Evolutionary conservation across 176 grass and related monocot species (phyloP).

Genomic region (Avena sativa): DNA sequence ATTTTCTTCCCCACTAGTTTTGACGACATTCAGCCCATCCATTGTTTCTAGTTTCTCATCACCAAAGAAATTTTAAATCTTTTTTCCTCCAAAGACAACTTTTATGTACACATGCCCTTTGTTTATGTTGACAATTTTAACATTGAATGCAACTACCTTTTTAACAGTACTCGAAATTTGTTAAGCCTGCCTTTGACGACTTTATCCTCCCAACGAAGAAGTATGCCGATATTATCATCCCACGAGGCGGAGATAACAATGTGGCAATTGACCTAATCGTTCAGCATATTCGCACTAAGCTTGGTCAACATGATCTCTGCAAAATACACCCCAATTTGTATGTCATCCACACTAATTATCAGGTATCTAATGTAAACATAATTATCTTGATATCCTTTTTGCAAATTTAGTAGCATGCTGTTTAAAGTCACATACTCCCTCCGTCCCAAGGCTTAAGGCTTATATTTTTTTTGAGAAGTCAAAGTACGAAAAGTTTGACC

Average conservation of each 20-base stretch:
- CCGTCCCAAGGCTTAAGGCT: no score
- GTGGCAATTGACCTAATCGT: slow-evolving; percentile 80
- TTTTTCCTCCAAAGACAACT: neutral
- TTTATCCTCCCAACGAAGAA: slow-evolving; percentile 97
- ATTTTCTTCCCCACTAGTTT: neutral
- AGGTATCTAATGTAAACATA: slow-evolving; percentile 60
- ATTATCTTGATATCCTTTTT: slow-evolving; percentile 25
- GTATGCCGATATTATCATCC: slow-evolving; percentile 89
- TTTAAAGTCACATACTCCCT: slow-evolving; percentile 1
- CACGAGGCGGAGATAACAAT: slow-evolving; percentile 71
- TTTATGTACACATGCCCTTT: neutral
- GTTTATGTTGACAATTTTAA: slow-evolving; percentile 14
- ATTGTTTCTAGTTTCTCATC: neutral
- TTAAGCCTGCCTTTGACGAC: slow-evolving; percentile 98
- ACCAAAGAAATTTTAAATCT: neutral
- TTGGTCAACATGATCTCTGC: slow-evolving; percentile 88
- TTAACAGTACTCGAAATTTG: slow-evolving; percentile 94
- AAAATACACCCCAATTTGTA: slow-evolving; percentile 98
- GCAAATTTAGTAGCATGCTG: neutral
- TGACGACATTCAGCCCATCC: neutral
- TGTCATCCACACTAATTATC: slow-evolving; percentile 88
- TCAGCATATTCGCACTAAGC: slow-evolving; percentile 73
- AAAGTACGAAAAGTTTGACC: no score
- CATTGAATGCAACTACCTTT: slow-evolving; percentile 22
- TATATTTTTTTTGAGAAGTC: no score